Conservation (phyloP, 768 basidiomycete genomes). For the Psilocybe azurescens region DNA sequence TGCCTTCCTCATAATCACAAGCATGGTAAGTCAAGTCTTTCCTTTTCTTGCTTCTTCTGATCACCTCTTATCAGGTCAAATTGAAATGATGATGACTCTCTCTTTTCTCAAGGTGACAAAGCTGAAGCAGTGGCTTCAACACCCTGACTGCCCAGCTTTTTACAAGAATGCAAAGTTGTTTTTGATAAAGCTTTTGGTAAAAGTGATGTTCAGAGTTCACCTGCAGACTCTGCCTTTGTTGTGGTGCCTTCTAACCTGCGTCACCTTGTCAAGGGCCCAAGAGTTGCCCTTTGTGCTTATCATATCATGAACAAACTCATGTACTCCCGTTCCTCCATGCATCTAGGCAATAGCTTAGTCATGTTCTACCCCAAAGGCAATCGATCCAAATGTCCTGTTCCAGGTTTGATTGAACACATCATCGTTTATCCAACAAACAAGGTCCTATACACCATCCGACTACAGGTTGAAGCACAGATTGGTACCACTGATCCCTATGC, state of each 20-base stretch:
- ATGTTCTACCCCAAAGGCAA: conserved; percentile 21
- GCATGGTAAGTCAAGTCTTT: conserved; percentile 19
- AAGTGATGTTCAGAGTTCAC: no score
- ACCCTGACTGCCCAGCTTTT: conserved; percentile 14
- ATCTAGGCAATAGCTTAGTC: conserved; percentile 31
- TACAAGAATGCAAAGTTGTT: conserved; percentile 14
- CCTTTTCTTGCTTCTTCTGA: conserved; percentile 17
- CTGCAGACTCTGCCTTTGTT: neutral
- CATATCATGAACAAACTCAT: conserved; percentile 14
- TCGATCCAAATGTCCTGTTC: conserved; percentile 10
- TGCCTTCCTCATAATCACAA: conserved; percentile 16
- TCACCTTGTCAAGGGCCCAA: neutral
- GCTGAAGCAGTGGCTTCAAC: conserved; percentile 16
- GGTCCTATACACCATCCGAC: conserved; percentile 15
- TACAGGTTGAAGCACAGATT: conserved; percentile 10
- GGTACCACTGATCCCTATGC: conserved; percentile 21
- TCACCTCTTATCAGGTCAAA: conserved; percentile 20
- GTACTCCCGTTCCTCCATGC: conserved; percentile 22
- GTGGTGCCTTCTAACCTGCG: neutral
- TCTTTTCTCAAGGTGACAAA: conserved; percentile 21
- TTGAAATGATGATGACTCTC: conserved; percentile 23
- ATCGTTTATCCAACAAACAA: neutral
- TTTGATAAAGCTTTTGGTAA: conserved; percentile 5
- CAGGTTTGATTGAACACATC: conserved; percentile 28
- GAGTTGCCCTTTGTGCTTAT: conserved; percentile 11